Conservation (phyloP, 441 rosid genomes). For the Mallotus repandus region DNA sequence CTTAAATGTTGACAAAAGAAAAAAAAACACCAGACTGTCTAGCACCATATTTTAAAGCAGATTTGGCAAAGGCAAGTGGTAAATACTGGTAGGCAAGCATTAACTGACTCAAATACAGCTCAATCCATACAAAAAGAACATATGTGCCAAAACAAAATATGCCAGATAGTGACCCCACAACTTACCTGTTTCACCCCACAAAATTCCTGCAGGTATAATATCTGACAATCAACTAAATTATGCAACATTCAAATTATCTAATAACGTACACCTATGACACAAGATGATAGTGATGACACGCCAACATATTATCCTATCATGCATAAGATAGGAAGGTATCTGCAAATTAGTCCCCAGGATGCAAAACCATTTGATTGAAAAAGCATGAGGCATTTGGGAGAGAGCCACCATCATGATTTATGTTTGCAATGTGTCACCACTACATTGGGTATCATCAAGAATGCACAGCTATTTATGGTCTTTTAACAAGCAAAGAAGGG, state of each 20-base stretch:
- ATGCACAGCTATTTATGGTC: neutral
- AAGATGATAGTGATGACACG: neutral
- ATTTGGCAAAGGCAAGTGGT: neutral
- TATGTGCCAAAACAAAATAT: neutral
- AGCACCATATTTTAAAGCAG: neutral
- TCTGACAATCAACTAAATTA: neutral
- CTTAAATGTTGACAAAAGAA: too few relatives aligned
- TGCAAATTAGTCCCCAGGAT: neutral
- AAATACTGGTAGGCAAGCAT: neutral
- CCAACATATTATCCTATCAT: neutral
- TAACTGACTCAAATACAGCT: neutral
- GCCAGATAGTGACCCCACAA: neutral
- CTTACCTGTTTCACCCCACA: too few relatives aligned
- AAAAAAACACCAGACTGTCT: neutral
- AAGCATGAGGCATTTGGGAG: neutral
- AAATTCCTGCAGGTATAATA: neutral
- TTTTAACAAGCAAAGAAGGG: neutral
- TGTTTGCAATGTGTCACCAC: neutral
- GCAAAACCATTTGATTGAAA: neutral
- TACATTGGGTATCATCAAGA: neutral
- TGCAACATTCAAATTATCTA: neutral
- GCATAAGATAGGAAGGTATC: neutral
- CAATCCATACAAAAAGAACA: slow-evolving; percentile 1
- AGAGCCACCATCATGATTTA: too few relatives aligned
- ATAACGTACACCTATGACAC: neutral